phyloP scores from a whole-genome alignment of 352 stramenopile genomes.

The Phytophthora nicotianae region DNA sequence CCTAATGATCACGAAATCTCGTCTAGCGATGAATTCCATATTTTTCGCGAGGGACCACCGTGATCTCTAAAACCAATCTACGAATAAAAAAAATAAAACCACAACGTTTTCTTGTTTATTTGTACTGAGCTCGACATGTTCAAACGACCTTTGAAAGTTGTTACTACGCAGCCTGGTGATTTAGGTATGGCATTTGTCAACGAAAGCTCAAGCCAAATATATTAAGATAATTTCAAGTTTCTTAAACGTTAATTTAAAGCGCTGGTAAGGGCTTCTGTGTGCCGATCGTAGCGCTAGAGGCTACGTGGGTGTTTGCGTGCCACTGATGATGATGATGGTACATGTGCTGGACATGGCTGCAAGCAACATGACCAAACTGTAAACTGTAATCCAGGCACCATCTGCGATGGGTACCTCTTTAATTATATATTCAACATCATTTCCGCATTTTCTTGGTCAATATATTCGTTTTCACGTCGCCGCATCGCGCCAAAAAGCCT shows the following conservation, averaged over 20 bases:
- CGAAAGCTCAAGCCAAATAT: too few relatives aligned
- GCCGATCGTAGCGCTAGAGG: neutral
- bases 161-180: too few relatives aligned
- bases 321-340: conserved; percentile 5
- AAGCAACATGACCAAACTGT: conserved; percentile 6
- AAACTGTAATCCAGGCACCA: conserved; percentile 10
- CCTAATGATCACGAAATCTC: too few relatives aligned
- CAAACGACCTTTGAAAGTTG: too few relatives aligned
- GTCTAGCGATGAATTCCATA: too few relatives aligned
- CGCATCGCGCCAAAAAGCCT: conserved; percentile 17
- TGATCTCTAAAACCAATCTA: too few relatives aligned
- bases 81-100: too few relatives aligned
- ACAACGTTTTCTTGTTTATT: too few relatives aligned
- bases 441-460: conserved; percentile 2
- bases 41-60: too few relatives aligned
- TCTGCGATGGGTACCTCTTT: conserved; percentile 15
- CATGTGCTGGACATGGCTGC: neutral
- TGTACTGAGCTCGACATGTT: too few relatives aligned
- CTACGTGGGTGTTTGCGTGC: conserved; percentile 2
- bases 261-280: neutral
- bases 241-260: neutral
- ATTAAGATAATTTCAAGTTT: too few relatives aligned
- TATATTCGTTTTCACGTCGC: conserved; percentile 8
- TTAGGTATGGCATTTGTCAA: too few relatives aligned
- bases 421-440: conserved; percentile 10